Percentiles rank a stretch among this genome's conserved stretches.
phyloP scores from a whole-genome alignment of 108 stramenopile genomes.

The Parietichytrium sp. region DNA sequence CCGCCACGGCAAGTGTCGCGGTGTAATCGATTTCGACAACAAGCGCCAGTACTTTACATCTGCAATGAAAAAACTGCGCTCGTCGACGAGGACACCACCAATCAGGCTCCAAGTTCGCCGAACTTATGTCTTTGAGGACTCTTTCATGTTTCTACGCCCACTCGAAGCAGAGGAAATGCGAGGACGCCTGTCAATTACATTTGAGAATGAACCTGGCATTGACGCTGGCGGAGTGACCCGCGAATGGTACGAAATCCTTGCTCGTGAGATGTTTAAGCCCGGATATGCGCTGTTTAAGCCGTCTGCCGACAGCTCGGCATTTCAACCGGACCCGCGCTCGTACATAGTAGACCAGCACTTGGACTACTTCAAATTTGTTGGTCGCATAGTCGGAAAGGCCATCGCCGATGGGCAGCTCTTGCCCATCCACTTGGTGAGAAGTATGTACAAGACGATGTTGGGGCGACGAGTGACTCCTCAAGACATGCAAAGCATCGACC shows the following conservation, averaged over 20 bases:
- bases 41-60: slow-evolving; percentile 71
- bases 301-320: slow-evolving; percentile 92
- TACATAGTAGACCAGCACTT: slow-evolving; percentile 82
- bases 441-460: slow-evolving; percentile 97
- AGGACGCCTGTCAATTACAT: slow-evolving; percentile 87
- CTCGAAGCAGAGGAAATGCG: slow-evolving; percentile 93
- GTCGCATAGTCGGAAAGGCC: slow-evolving; percentile 94
- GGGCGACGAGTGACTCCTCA: slow-evolving; percentile 86
- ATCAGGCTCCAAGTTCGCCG: slow-evolving; percentile 79
- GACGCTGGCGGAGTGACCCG: slow-evolving; percentile 95
- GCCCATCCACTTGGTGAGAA: slow-evolving; percentile 95
- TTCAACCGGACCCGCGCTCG: slow-evolving; percentile 45
- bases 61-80: slow-evolving; percentile 69
- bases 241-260: slow-evolving; percentile 93
- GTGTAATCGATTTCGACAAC: slow-evolving; percentile 75
- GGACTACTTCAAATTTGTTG: slow-evolving; percentile 92
- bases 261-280: slow-evolving; percentile 98
- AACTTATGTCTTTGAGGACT: slow-evolving; percentile 89
- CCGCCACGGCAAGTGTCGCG: not conserved
- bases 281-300: slow-evolving; percentile 94
- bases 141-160: slow-evolving; percentile 83
- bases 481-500: slow-evolving; percentile 81
- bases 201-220: slow-evolving; percentile 89
- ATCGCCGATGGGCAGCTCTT: slow-evolving; percentile 90
- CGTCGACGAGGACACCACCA: slow-evolving; percentile 75